Evolutionary conservation across 441 rosid genomes (phyloP), one percentile per base, ranked within the genome.

Genomic region (Arabidopsis lyrata): DNA sequence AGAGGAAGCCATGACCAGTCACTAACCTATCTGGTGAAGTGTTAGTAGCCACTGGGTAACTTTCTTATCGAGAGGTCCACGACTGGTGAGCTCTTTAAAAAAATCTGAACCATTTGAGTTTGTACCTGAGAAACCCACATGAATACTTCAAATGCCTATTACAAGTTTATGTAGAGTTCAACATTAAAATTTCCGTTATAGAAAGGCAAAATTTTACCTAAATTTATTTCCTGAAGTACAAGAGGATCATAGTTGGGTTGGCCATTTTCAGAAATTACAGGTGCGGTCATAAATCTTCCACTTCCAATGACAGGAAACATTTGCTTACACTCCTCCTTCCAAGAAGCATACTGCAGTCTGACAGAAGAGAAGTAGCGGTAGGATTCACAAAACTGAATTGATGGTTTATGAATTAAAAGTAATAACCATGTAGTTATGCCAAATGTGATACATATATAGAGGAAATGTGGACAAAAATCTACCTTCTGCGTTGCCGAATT

Each of bases 21-120:
- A 75, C 75, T 56, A 82, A 95, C 99, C 99, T 86, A 92, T 95
- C 81, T 92, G 99, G 82, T 92, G 97, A 73, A 95, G 84, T 9
- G 94, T 80, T 67, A 85, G 95, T 77, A 89, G 60, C 99, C 99
- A 95, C 53, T 90, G 88, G 71, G 88, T 81, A 74, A 87, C 82
- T 78, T 88, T 89, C 83, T 87, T 85, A 80, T 90, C 95, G 63
- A 90, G 75, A 73, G 88, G 86, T 66, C 92, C 92, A 69, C 36
- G 82, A 68, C 74, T 80, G 10, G 76, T 71, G 54, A 86, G 86
- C 74, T 87, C 79, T 81, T 88, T 80, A 52, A 86, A 68, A 72
- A 86, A 72, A 63, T 84, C 82, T 55, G 88, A 53, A 70, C 78
- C 75, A 49, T 61, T 74, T 70, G 81, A 77, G 77, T 75, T 70